Conservation (phyloP, 352 stramenopile genomes). For the Phytophthora pseudosyringae region DNA sequence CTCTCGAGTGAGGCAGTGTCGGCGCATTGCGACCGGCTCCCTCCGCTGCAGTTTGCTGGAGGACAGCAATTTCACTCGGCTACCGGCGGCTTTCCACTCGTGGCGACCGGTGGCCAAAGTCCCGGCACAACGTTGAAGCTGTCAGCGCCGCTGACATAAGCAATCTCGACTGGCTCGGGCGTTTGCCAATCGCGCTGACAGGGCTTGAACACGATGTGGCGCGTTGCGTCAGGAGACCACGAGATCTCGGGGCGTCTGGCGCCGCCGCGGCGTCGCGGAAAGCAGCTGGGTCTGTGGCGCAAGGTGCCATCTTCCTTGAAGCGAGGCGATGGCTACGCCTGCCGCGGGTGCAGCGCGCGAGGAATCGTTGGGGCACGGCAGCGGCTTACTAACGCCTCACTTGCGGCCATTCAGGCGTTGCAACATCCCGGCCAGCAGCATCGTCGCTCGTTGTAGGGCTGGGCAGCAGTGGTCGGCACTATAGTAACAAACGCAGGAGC, state of each 20-base stretch:
- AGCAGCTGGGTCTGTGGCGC: constrained; percentile 32
- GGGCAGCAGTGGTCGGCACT: not conserved
- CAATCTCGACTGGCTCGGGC: constrained; percentile 24
- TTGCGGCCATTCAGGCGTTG: constrained; percentile 4
- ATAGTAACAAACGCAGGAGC: constrained; percentile 4
- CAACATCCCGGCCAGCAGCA: constrained; percentile 5
- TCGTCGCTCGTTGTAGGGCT: constrained; percentile 24
- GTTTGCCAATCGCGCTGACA: constrained; percentile 21
- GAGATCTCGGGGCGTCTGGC: constrained; percentile 26
- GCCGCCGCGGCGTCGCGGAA: constrained; percentile 28
- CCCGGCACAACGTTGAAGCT: constrained; percentile 20
- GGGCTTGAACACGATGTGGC: constrained; percentile 24
- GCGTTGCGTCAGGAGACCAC: constrained; percentile 18
- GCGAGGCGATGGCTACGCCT: constrained; percentile 25
- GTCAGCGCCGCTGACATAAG: constrained; percentile 17
- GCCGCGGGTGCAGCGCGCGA: constrained; percentile 5
- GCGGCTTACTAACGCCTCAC: constrained; percentile 23
- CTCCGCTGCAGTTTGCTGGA: not conserved
- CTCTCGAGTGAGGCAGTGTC: not conserved
- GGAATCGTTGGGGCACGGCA: constrained; percentile 23
- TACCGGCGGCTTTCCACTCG: constrained; percentile 3
- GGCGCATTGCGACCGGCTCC: constrained; percentile 1
- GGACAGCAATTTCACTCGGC: not conserved
- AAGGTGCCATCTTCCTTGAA: constrained; percentile 29
- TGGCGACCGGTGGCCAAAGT: not conserved